Base-by-base conservation (phyloP, 2,329 filamentous ascomycete species). In the Cordyceps sp. region DNA sequence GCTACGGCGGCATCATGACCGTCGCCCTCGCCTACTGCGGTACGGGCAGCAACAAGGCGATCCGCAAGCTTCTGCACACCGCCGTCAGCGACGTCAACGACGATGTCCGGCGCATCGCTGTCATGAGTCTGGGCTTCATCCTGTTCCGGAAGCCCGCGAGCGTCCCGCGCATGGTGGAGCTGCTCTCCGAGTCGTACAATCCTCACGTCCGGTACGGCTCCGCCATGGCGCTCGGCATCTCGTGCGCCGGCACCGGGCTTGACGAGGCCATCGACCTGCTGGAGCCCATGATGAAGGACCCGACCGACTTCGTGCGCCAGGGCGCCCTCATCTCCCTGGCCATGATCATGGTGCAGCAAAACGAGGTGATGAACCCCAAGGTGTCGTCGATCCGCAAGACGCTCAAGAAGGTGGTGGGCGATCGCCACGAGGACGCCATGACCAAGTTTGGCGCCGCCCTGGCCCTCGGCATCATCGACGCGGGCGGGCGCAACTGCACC, bases 321-420 rank as follows among this genome's bases (percentile, higher is more conserved):
- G 90, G 92, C 50, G 88, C 90, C 26, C 65, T 96, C 40, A 96
- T 98, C 45, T 74, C 90, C 3, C 67, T 96, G 36, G 74, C 90
- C 37, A 98, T 98, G 90, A 93, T 98, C 46, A 78, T 98, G 69
- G 82, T 94, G n/a, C 90, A 98, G 59, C 90, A 96, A 54, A 98
- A 96, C 47, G 90, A 98, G 58, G 78, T 79, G 19, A 93, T 94
- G 83, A 98, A 96, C 58, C 86, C 90, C 45, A 94, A 96, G 64
- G 88, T 94, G 30, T 73, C 76, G 16, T 71, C 77, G 2, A 86
- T 96, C 42, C 78, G 90, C 45, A 94, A 94, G 64, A 86, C 82
- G 4, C 72, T 98, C 38, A 79, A 84, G 61, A 96, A 93, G 66
- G 84, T 94, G 35, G 76, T 96, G 17, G 75, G 80, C 25, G 90